phyloP scores from a whole-genome alignment of 257 asterid genomes.

The Solanum tacnaense region DNA sequence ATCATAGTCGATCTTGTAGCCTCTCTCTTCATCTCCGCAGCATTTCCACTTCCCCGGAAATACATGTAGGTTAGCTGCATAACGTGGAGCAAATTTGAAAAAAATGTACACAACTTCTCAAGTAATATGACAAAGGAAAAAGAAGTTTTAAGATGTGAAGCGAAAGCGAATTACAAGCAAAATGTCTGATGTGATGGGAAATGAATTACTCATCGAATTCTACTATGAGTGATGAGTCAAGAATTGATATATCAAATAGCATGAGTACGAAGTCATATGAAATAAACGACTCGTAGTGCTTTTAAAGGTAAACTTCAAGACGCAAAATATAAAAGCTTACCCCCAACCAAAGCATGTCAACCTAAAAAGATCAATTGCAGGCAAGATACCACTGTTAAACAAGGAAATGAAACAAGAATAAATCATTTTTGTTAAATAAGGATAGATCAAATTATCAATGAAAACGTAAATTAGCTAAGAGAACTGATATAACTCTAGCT shows the following conservation, averaged over 20 bases:
- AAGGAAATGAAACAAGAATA: not conserved
- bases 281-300: conserved; percentile 1
- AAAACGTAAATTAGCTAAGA: not conserved
- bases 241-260: not conserved
- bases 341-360: conserved; percentile 47
- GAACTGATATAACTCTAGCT: not conserved
- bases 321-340: conserved; percentile 28
- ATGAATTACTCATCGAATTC: not conserved
- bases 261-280: not conserved
- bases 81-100: not conserved
- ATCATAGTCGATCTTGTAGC: conserved; percentile 58
- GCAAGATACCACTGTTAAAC: conserved; percentile 72
- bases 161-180: not conserved
- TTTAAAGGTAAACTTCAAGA: conserved; percentile 8
- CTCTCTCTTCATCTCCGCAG: conserved; percentile 71
- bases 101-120: not conserved
- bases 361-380: conserved; percentile 45
- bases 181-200: not conserved
- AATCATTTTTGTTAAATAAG: not conserved
- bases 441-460: not conserved
- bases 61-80: conserved; percentile 77
- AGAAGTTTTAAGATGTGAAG: not conserved
- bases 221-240: not conserved
- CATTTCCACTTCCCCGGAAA: conserved; percentile 94
- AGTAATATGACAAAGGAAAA: not conserved